phyloP scores from a whole-genome alignment of 768 basidiomycete species.

The Exidia glandulosa region DNA sequence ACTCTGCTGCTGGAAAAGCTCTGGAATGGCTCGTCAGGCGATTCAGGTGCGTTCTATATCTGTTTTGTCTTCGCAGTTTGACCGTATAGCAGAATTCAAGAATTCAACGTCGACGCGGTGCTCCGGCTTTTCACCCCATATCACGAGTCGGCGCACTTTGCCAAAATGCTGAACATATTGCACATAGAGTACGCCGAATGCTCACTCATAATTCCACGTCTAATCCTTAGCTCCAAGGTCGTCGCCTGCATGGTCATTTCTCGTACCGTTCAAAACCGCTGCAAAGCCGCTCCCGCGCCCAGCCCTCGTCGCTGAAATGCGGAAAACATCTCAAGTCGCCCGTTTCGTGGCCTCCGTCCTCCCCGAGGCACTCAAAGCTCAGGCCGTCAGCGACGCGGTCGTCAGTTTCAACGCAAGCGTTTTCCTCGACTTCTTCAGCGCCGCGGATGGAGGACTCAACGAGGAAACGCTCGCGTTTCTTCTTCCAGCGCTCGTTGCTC shows the following conservation, averaged over 20 bases:
- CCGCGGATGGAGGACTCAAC: conserved; percentile 31
- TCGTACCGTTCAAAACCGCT: conserved; percentile 66
- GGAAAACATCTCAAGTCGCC: conserved; percentile 55
- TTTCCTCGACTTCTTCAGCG: conserved; percentile 67
- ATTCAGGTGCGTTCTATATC: conserved; percentile 54
- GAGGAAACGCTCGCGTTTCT: conserved; percentile 57
- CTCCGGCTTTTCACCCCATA: conserved; percentile 85
- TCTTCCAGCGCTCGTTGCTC: conserved; percentile 27
- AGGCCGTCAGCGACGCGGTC: conserved; percentile 37
- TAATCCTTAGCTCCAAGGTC: conserved; percentile 28
- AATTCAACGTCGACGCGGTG: conserved; percentile 77
- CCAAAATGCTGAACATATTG: conserved; percentile 84
- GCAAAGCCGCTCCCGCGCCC: conserved; percentile 63
- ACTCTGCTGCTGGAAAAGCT: conserved; percentile 69
- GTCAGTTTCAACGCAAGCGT: conserved; percentile 74
- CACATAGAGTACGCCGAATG: conserved; percentile 59
- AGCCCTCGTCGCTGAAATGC: conserved; percentile 68
- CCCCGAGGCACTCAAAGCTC: conserved; percentile 30
- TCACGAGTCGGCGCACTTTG: conserved; percentile 89
- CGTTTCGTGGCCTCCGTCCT: conserved; percentile 61
- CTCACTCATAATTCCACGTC: neutral
- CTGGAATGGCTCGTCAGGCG: conserved; percentile 92
- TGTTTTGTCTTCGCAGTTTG: conserved; percentile 1
- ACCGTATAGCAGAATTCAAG: conserved; percentile 55
- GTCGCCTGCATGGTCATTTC: conserved; percentile 53